Conservation (phyloP, 2,329 filamentous ascomycete genomes). For the Aspergillus eucalypticola region DNA sequence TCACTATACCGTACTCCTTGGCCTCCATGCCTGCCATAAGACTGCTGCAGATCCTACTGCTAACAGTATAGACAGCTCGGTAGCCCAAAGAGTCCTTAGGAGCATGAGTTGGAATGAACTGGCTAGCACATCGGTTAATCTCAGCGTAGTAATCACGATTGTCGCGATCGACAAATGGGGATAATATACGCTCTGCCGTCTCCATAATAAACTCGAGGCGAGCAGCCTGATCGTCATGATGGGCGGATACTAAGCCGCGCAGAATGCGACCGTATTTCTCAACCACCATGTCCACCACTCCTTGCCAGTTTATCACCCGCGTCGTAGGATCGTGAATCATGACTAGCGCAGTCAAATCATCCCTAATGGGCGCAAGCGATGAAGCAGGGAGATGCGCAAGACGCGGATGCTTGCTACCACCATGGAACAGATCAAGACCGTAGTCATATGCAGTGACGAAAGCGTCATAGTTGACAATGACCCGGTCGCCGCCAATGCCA, state of each 20-base stretch:
- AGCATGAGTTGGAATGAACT: not conserved
- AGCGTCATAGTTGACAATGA: not conserved
- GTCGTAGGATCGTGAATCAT: not conserved
- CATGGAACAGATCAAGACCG: not conserved
- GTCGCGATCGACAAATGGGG: not conserved
- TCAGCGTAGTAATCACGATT: not conserved
- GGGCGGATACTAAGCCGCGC: not conserved
- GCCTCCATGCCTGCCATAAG: not conserved
- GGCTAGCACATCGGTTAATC: not conserved
- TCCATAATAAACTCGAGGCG: not conserved
- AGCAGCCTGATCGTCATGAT: not conserved
- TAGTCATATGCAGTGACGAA: conserved; percentile 1
- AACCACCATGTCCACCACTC: not conserved
- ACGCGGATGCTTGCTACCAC: not conserved
- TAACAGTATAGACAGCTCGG: not conserved
- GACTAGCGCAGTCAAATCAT: not conserved
- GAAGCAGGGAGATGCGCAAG: not conserved
- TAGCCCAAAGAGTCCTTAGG: not conserved
- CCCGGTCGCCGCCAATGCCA: not conserved
- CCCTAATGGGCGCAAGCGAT: not conserved
- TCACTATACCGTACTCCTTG: not conserved
- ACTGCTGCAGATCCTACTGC: not conserved
- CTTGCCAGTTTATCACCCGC: not conserved
- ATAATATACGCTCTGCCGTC: not conserved
- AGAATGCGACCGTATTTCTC: not conserved